Percentiles rank a stretch among this genome's conserved stretches.
Conservation (phyloP, 2,329 filamentous ascomycete genomes). For the Aureobasidium zeae region DNA sequence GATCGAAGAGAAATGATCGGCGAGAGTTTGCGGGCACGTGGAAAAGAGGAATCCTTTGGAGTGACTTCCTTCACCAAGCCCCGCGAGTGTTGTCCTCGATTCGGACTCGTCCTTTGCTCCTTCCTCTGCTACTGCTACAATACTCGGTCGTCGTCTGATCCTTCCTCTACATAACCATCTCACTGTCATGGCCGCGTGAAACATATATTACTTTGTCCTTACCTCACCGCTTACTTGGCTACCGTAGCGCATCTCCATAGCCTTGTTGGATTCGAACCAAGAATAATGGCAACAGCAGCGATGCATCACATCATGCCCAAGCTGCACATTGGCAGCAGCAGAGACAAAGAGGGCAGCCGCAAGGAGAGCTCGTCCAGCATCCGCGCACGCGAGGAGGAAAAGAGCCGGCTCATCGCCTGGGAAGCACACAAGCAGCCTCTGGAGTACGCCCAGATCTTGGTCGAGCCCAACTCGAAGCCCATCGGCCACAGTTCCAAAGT, state of each 20-base stretch:
- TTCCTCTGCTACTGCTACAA: no score
- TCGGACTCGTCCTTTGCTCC: not conserved
- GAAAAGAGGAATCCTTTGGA: slow-evolving; percentile 4
- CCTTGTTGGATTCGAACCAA: not conserved
- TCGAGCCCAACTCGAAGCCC: slow-evolving; percentile 35
- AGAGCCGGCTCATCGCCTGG: slow-evolving; percentile 38
- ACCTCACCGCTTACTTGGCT: slow-evolving; percentile 3
- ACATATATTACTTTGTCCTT: not conserved
- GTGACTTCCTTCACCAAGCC: slow-evolving; percentile 11
- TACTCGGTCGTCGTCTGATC: no score
- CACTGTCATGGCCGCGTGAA: slow-evolving; percentile 1
- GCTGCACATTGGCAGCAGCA: slow-evolving; percentile 28
- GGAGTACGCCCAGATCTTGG: slow-evolving; percentile 34
- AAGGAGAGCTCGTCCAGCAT: slow-evolving; percentile 19
- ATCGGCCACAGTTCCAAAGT: slow-evolving; percentile 40
- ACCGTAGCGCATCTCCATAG: not conserved
- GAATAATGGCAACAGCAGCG: slow-evolving; percentile 10
- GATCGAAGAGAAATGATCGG: slow-evolving; percentile 4
- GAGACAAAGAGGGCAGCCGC: slow-evolving; percentile 18
- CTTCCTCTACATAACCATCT: not conserved
- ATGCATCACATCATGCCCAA: slow-evolving; percentile 28
- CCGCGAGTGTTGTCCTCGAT: slow-evolving; percentile 3
- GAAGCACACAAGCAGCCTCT: slow-evolving; percentile 37
- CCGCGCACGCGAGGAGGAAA: slow-evolving; percentile 39
- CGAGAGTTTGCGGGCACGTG: slow-evolving; percentile 2